Evolutionary conservation across 2,329 filamentous ascomycete genomes (phyloP), one percentile per base, ranked within the genome.

Genomic region (Sordariomycetes sp.): DNA sequence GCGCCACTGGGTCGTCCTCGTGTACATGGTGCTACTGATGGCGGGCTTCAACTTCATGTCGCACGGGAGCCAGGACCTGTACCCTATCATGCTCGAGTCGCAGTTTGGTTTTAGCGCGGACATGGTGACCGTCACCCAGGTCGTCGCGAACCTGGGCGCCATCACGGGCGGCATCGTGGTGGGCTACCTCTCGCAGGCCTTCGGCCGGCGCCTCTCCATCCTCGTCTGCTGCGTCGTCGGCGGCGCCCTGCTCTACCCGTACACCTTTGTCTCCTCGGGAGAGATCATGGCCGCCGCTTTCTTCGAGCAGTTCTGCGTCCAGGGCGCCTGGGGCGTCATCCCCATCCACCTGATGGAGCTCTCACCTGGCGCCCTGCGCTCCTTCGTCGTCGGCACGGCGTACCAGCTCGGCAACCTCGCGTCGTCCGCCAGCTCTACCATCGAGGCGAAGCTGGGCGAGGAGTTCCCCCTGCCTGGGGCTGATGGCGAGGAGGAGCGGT

Each of bases 341-440:
- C 85, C 85, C 17, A 87, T 90, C 58, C 87, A 90, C 63, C 73
- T 90, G 4, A 90, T 89, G 79, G 87, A 91, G 66, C 74, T 90
- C 10, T 85, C 82, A 0, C 87, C 87, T 0, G 85, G 84, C 1
- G 79, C 80, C 0, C 86, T 90, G 73, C 76, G 87, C 4, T 88
- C 87, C 0, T 88, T 88, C 62, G 84, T 88, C 57, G 84, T 89
- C 25, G 87, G 87, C 56, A 86, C 86, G 0, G 76, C 80, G 2
- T 89, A 90, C 70, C 86, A 92, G 70, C 77, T 91, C 2, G 88
- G 88, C 54, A 92, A 91, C 67, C 79, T 92, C 20, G 82, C 82
- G 12, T 84, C 78, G 1, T 82, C 79, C 0, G 83, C 84, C 0
- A 86, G 82, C 52, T 86, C 82, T 0, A 90, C 87, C 10, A 91